Percentiles rank a stretch among this genome's conserved stretches.
Conservation (phyloP, 2,329 filamentous ascomycete species). For the Neopestalotiopsis sp. region DNA sequence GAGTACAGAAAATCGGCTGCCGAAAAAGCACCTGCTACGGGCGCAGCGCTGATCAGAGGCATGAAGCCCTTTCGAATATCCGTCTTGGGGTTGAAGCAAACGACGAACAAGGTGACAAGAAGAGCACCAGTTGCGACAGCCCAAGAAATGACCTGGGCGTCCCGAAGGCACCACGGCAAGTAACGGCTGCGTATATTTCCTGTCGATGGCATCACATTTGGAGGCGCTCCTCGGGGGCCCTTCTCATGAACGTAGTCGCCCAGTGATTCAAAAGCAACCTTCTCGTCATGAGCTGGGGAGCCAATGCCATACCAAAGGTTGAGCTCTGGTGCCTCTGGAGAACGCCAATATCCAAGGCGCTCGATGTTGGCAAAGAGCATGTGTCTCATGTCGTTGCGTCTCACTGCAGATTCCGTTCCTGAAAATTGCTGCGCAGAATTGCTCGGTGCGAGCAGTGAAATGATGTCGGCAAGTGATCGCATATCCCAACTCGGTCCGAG, state of each 20-base stretch:
- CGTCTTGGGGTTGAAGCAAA: conserved; percentile 77
- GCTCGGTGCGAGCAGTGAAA: conserved; percentile 78
- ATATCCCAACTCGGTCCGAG: conserved; percentile 77
- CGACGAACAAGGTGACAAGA: conserved; percentile 73
- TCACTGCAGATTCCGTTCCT: conserved; percentile 66
- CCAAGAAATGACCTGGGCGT: conserved; percentile 69
- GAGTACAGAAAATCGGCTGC: conserved; percentile 87
- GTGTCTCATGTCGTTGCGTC: conserved; percentile 56
- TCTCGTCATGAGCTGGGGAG: conserved; percentile 31
- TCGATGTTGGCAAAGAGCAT: conserved; percentile 66
- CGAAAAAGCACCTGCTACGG: conserved; percentile 73
- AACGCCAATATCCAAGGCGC: conserved; percentile 86
- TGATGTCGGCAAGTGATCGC: conserved; percentile 79
- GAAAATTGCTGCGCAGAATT: conserved; percentile 78
- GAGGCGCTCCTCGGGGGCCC: conserved; percentile 36
- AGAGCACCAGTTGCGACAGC: conserved; percentile 65
- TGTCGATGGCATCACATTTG: conserved; percentile 55
- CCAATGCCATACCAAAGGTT: conserved; percentile 71
- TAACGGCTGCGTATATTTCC: conserved; percentile 66
- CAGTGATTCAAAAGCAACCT: conserved; percentile 32
- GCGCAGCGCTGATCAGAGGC: conserved; percentile 68
- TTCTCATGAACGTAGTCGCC: conserved; percentile 29
- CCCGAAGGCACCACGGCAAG: conserved; percentile 78
- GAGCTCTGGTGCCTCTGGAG: conserved; percentile 62
- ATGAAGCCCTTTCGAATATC: conserved; percentile 73